A percentile compares a stretch with the other conserved stretches of the same genome.
Evolutionary conservation across 2,329 filamentous ascomycete genomes (phyloP).

Genomic region (Chaetomium strumarium): DNA sequence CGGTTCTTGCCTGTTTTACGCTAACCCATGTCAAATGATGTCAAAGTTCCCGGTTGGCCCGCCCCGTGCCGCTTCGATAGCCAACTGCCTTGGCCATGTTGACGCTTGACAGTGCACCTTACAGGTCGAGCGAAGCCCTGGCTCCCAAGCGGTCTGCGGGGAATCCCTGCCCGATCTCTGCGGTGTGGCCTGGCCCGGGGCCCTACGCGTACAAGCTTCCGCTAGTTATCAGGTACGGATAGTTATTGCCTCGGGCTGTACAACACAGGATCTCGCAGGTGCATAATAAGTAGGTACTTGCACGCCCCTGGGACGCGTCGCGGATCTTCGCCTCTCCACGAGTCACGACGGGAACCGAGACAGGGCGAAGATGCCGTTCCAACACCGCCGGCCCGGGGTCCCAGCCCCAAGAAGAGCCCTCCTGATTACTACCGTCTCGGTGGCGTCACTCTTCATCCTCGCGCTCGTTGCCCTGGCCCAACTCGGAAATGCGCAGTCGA

Average conservation of each 20-base stretch:
- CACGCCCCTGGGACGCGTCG: not conserved
- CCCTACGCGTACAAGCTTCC: not conserved
- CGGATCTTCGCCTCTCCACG: not conserved
- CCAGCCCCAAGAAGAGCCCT: conserved; percentile 10
- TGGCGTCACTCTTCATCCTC: conserved; percentile 32
- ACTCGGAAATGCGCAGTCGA: conserved; percentile 11
- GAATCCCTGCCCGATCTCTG: conserved; percentile 3
- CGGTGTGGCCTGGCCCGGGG: not conserved
- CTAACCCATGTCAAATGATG: not conserved
- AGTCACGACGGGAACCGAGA: not conserved
- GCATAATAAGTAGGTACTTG: not conserved
- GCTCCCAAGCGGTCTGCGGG: not conserved
- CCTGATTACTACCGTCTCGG: conserved; percentile 22
- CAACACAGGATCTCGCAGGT: too few relatives aligned
- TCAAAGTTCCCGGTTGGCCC: not conserved
- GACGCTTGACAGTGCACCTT: not conserved
- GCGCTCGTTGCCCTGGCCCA: conserved; percentile 29
- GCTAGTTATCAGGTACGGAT: not conserved
- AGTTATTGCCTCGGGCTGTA: too few relatives aligned
- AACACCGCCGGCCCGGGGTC: conserved; percentile 2
- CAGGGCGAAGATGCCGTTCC: conserved; percentile 8
- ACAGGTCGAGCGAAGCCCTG: not conserved
- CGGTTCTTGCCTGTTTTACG: conserved; percentile 5
- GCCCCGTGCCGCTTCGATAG: not conserved
- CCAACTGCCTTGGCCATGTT: not conserved